Evolutionary conservation across 2,329 filamentous ascomycete species (phyloP).

Genomic region (Balansia obtecta): DNA sequence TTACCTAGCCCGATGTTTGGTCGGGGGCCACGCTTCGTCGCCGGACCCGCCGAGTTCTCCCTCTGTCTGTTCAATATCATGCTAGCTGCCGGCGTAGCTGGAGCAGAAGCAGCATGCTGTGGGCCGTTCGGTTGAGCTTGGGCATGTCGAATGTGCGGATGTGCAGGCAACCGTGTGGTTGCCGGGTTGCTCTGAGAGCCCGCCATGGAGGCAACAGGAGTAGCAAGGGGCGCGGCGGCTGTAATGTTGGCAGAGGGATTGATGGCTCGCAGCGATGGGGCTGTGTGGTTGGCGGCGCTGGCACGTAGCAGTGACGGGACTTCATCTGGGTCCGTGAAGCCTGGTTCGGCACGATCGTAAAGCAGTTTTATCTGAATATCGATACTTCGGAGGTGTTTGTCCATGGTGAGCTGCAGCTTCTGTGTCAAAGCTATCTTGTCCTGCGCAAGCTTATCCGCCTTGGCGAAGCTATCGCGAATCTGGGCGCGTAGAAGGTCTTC

Average conservation of each 20-base stretch:
- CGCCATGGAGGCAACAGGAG: conserved; percentile 15
- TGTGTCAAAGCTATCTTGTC: conserved; percentile 62
- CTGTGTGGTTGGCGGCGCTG: conserved; percentile 38
- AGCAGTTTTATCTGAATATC: conserved; percentile 51
- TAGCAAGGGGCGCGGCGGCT: conserved; percentile 15
- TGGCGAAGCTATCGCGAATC: conserved; percentile 55
- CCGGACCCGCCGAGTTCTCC: conserved; percentile 48
- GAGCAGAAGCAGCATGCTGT: conserved; percentile 40
- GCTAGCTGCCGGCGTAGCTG: conserved; percentile 46
- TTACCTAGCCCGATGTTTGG: conserved; percentile 34
- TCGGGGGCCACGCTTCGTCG: conserved; percentile 40
- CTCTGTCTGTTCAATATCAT: conserved; percentile 45
- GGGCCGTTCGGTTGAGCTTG: conserved; percentile 30
- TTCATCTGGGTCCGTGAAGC: conserved; percentile 49
- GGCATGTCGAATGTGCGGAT: conserved; percentile 33
- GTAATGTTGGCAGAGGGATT: conserved; percentile 28
- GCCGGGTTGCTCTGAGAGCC: conserved; percentile 27
- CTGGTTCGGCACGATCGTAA: conserved; percentile 48
- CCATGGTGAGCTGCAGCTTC: conserved; percentile 47
- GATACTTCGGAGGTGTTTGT: conserved; percentile 50
- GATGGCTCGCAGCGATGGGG: conserved; percentile 27
- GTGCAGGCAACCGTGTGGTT: conserved; percentile 29
- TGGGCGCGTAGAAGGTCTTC: conserved; percentile 55
- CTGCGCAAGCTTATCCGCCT: conserved; percentile 56
- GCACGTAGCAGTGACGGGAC: conserved; percentile 50